A percentile compares a stretch with the other conserved stretches of the same genome.
Conservation (phyloP, 2,329 filamentous ascomycete genomes). For the Aureobasidium sp. region DNA sequence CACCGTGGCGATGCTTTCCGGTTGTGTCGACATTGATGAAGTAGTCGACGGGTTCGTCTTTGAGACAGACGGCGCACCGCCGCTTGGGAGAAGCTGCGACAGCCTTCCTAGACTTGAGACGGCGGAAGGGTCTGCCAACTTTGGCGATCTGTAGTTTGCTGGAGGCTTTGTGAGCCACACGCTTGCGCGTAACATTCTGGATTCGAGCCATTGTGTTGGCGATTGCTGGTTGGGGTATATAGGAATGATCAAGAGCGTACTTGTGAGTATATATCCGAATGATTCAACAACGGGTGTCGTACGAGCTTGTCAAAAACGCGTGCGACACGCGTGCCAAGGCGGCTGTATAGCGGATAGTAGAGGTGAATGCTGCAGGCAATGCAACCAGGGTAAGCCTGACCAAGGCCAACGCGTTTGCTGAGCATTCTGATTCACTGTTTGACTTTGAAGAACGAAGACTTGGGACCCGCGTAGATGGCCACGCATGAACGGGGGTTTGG, state of each 20-base stretch:
- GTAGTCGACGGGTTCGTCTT: neutral
- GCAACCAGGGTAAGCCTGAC: neutral
- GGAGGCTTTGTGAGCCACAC: too few species aligned
- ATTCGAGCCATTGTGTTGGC: too few species aligned
- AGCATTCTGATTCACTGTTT: neutral
- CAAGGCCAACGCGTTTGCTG: neutral
- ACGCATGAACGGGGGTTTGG: neutral
- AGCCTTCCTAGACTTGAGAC: too few species aligned
- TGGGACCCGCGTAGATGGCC: constrained; percentile 10
- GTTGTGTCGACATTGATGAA: neutral
- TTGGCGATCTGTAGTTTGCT: too few species aligned
- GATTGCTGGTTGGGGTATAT: too few species aligned
- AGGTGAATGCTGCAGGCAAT: too few species aligned
- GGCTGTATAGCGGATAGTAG: neutral
- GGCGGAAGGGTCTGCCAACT: too few species aligned
- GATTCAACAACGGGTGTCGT: too few species aligned
- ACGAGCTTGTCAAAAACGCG: too few species aligned
- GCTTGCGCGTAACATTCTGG: too few species aligned
- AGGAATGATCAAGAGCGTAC: too few species aligned
- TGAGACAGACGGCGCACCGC: neutral
- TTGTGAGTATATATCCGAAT: too few species aligned
- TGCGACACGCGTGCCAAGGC: neutral
- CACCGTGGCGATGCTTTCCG: neutral
- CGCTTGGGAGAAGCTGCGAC: neutral
- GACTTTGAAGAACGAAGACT: constrained; percentile 2